These are phyloP conservation scores for Daldinia sp. DNA, from an alignment of 2,329 filamentous ascomycete genomes.

Conservation along the genomic window DNA sequence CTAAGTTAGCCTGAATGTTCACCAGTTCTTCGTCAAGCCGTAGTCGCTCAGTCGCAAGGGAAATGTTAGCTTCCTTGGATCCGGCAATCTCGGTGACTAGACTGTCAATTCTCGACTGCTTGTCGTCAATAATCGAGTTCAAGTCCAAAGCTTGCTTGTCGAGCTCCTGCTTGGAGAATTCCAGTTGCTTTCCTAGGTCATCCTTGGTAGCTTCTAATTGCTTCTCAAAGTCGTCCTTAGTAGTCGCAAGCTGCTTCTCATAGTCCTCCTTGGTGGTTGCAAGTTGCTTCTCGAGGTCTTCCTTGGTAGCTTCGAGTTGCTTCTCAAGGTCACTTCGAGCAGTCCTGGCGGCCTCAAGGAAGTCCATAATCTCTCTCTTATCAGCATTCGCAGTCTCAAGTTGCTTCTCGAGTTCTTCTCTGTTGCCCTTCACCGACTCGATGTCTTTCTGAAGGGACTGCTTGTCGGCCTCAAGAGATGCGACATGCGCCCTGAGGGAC, in stretches of 20 bases:
- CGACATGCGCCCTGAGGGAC: constrained; percentile 47
- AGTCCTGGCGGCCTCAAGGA: constrained; percentile 39
- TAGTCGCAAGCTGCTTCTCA: constrained; percentile 37
- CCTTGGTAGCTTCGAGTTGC: constrained; percentile 36
- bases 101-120: constrained; percentile 46
- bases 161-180: constrained; percentile 41
- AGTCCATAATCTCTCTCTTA: constrained; percentile 36
- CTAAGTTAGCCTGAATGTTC: constrained; percentile 43
- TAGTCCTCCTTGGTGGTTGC: constrained; percentile 31
- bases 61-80: constrained; percentile 50
- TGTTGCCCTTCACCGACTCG: constrained; percentile 25
- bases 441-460: constrained; percentile 35
- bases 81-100: constrained; percentile 47
- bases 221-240: constrained; percentile 35
- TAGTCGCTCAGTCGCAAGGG: constrained; percentile 47
- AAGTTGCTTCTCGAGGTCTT: constrained; percentile 35
- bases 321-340: constrained; percentile 35
- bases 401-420: constrained; percentile 37
- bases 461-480: constrained; percentile 42
- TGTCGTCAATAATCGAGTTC: constrained; percentile 44
- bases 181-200: constrained; percentile 46
- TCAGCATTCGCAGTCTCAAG: constrained; percentile 37
- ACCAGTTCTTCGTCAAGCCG: constrained; percentile 42
- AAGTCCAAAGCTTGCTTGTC: constrained; percentile 43
- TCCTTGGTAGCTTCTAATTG: constrained; percentile 36